phyloP scores from a whole-genome alignment of 352 stramenopile genomes.

The Globisporangium iwayamae region DNA sequence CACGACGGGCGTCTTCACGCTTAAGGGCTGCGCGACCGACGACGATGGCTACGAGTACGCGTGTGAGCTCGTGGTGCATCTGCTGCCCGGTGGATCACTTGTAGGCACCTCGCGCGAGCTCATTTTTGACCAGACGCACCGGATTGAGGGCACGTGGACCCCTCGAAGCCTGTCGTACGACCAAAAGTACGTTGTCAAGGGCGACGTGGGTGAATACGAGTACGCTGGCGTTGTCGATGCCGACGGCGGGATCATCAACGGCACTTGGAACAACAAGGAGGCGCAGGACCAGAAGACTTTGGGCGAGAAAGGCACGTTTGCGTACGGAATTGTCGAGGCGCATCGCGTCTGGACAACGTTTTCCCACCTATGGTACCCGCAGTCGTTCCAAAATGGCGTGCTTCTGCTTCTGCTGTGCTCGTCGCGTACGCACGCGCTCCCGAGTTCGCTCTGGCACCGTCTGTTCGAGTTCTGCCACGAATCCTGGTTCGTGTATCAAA shows the following conservation, averaged over 20 bases:
- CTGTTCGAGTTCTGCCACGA: constrained; percentile 58
- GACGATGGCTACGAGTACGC: constrained; percentile 72
- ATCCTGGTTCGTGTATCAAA: constrained; percentile 39
- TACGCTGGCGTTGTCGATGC: constrained; percentile 36
- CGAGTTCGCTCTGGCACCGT: constrained; percentile 41
- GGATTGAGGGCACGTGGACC: constrained; percentile 40
- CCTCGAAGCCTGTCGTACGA: constrained; percentile 32
- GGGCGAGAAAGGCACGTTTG: constrained; percentile 60
- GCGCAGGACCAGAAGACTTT: constrained; percentile 19
- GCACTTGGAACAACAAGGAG: constrained; percentile 49
- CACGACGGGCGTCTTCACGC: constrained; percentile 48
- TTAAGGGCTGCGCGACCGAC: constrained; percentile 61
- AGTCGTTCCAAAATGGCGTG: constrained; percentile 33
- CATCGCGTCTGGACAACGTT: constrained; percentile 40
- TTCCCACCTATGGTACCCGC: constrained; percentile 46
- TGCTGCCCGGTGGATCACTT: constrained; percentile 33
- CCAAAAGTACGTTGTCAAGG: constrained; percentile 60
- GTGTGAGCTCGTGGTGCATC: constrained; percentile 46
- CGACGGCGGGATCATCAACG: constrained; percentile 41
- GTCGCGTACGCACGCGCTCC: constrained; percentile 33
- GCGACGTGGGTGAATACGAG: constrained; percentile 50
- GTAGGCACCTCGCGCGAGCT: constrained; percentile 42
- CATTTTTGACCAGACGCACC: constrained; percentile 49
- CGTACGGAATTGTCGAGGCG: constrained; percentile 37
- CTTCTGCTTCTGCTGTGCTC: constrained; percentile 47